Evolutionary conservation across 345 rosid genomes (phyloP).

Genomic region (Noccaea caerulescens): DNA sequence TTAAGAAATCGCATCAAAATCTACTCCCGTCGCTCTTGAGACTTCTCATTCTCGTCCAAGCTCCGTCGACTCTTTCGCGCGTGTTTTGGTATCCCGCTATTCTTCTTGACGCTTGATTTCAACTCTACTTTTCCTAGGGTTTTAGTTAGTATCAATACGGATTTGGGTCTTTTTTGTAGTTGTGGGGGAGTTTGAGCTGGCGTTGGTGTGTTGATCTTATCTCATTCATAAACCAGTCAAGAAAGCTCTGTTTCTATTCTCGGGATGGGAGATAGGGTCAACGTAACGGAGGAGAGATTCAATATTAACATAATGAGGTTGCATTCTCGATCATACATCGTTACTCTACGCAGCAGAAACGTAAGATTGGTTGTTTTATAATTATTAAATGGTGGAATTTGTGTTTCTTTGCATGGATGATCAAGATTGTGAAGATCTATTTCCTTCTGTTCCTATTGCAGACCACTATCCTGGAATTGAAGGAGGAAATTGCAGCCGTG

Average conservation of each 20-base stretch:
- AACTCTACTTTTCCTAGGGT: neutral
- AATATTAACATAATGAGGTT: slow-evolving; percentile 51
- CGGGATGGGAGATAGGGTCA: slow-evolving; percentile 47
- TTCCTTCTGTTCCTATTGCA: neutral
- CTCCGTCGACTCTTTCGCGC: too few species aligned
- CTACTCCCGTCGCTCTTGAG: neutral
- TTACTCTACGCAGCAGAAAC: slow-evolving; percentile 45
- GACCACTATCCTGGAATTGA: slow-evolving; percentile 51
- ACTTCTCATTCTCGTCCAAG: neutral
- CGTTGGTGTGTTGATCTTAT: too few species aligned
- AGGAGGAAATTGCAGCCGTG: slow-evolving; percentile 47
- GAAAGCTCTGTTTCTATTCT: neutral
- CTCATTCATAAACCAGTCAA: neutral
- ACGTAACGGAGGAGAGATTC: slow-evolving; percentile 33
- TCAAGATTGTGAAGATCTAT: neutral
- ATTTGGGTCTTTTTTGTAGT: too few species aligned
- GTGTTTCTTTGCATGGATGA: neutral
- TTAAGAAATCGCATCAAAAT: neutral
- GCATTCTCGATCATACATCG: slow-evolving; percentile 44
- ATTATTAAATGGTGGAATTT: too few species aligned
- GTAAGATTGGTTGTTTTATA: slow-evolving; percentile 22
- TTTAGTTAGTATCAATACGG: too few species aligned
- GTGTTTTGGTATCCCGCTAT: too few species aligned
- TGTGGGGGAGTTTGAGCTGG: too few species aligned
- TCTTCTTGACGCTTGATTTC: slow-evolving; percentile 8